A percentile compares a stretch with the other conserved stretches of the same genome.
Conservation (phyloP, 768 basidiomycete species). For the Candolleomyces eurysporus region DNA sequence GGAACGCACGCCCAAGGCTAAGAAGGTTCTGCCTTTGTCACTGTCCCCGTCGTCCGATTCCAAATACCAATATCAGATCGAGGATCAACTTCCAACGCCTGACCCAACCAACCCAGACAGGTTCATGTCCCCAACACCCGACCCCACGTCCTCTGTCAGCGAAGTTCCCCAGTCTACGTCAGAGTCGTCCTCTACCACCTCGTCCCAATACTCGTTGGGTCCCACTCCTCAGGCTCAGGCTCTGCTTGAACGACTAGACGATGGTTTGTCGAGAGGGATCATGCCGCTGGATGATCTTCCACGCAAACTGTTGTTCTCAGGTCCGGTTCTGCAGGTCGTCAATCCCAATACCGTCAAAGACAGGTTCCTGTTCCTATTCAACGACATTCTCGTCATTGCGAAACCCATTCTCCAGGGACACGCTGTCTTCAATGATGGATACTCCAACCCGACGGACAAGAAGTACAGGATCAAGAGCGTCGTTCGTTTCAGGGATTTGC, state of each 20-base stretch:
- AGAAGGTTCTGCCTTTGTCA: conserved; percentile 32
- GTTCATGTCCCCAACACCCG: conserved; percentile 64
- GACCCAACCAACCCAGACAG: conserved; percentile 47
- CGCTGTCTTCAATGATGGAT: conserved; percentile 57
- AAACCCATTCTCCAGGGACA: conserved; percentile 80
- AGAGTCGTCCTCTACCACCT: conserved; percentile 62
- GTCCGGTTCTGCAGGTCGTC: conserved; percentile 90
- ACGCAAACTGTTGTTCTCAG: conserved; percentile 79
- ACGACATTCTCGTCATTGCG: conserved; percentile 88
- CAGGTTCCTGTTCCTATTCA: conserved; percentile 96
- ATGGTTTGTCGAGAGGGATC: conserved; percentile 62
- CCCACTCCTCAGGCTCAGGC: conserved; percentile 43
- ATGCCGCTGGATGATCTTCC: conserved; percentile 80
- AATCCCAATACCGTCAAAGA: conserved; percentile 94
- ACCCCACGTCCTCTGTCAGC: conserved; percentile 75
- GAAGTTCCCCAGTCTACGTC: conserved; percentile 73
- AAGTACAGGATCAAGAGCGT: conserved; percentile 89
- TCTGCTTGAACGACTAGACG: conserved; percentile 69
- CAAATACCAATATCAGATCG: conserved; percentile 9
- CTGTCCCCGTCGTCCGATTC: conserved; percentile 15
- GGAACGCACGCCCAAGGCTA: conserved; percentile 42
- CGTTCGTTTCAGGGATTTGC: conserved; percentile 69
- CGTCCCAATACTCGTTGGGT: conserved; percentile 61
- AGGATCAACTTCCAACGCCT: conserved; percentile 31
- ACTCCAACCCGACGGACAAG: conserved; percentile 57